Evolutionary conservation across 805 yeast genomes (phyloP).

Genomic region (Pichia scutulata): DNA sequence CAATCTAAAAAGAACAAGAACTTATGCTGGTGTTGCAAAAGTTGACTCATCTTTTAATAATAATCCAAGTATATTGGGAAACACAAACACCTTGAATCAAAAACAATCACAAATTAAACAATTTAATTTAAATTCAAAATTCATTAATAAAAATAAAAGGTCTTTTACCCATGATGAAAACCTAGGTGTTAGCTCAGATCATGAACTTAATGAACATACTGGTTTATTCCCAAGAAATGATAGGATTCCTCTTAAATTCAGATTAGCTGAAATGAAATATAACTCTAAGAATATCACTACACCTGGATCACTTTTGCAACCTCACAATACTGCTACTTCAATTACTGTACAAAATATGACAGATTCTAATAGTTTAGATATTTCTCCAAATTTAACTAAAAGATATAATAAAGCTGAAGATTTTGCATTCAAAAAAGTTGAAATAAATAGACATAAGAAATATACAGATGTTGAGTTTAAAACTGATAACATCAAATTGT

Average conservation of each 20-base stretch:
- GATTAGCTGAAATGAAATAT: neutral
- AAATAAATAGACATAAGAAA: neutral
- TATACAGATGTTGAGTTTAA: conserved; percentile 1
- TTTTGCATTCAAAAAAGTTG: neutral
- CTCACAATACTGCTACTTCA: neutral
- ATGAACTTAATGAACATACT: neutral
- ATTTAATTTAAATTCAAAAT: neutral
- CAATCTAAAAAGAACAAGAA: too few relatives aligned
- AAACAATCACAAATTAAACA: neutral
- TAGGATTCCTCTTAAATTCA: neutral
- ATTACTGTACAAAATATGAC: neutral
- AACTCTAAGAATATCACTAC: neutral
- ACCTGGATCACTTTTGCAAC: neutral
- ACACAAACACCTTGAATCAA: neutral
- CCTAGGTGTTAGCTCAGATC: neutral
- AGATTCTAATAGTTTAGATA: neutral
- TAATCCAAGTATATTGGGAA: neutral
- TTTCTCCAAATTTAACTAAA: too few relatives aligned
- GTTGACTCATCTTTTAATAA: neutral
- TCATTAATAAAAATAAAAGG: neutral
- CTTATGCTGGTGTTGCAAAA: neutral
- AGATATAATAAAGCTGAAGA: neutral
- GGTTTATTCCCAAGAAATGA: neutral
- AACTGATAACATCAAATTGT: neutral
- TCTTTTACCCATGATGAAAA: neutral